phyloP scores from a whole-genome alignment of 306 rosid species.

The Prunus fruticosa region DNA sequence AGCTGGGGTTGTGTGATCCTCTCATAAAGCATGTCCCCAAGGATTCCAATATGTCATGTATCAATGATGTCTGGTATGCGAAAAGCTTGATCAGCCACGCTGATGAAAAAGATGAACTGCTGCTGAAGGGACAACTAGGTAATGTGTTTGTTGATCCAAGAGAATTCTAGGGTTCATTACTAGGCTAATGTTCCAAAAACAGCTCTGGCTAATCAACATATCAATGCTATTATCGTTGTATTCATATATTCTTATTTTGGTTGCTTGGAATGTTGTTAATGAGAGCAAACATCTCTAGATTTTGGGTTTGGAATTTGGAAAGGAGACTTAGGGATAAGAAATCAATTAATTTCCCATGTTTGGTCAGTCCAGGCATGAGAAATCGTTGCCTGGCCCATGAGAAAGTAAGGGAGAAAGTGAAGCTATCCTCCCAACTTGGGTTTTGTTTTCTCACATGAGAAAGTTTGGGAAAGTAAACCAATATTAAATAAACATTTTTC shows the following conservation, averaged over 20 bases:
- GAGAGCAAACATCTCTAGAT: not conserved
- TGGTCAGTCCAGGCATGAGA: too few relatives aligned
- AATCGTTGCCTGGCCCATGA: too few relatives aligned
- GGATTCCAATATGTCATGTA: slow-evolving; percentile 43
- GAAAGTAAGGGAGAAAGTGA: too few relatives aligned
- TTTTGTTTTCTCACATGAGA: too few relatives aligned
- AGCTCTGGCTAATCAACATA: not conserved
- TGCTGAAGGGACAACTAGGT: slow-evolving; percentile 43
- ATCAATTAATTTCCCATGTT: too few relatives aligned
- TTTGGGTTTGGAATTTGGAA: not conserved
- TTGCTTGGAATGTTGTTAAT: not conserved
- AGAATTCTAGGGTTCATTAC: slow-evolving; percentile 44
- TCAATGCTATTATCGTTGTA: not conserved
- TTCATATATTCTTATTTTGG: not conserved
- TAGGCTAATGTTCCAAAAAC: not conserved
- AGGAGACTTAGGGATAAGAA: too few relatives aligned
- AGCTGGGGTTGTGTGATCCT: slow-evolving; percentile 53
- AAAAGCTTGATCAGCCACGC: slow-evolving; percentile 35
- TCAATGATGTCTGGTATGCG: slow-evolving; percentile 62
- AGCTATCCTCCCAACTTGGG: too few relatives aligned
- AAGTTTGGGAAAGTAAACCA: too few relatives aligned
- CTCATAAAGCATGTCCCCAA: slow-evolving; percentile 49
- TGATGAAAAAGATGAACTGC: slow-evolving; percentile 32
- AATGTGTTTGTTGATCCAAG: slow-evolving; percentile 76
- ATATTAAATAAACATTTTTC: too few relatives aligned